Percentiles rank a stretch among this genome's conserved stretches.
These are phyloP conservation scores for Tuber brumale DNA, from an alignment of 495 filamentous ascomycete species.

Conservation along the genomic window DNA sequence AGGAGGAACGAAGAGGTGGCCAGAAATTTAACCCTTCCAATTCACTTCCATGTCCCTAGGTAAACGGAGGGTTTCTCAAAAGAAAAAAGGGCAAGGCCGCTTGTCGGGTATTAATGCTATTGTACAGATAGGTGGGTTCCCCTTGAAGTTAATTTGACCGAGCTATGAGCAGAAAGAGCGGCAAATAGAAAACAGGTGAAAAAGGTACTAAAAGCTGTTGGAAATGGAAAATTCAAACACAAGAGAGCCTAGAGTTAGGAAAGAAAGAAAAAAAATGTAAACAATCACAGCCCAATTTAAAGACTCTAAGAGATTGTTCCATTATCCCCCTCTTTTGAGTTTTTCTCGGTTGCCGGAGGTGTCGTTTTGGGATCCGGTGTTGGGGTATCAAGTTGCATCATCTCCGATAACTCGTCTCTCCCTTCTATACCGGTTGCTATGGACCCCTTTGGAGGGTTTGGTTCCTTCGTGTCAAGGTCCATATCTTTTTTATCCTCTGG, in stretches of 20 bases:
- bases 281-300: not conserved
- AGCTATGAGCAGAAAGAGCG: not conserved
- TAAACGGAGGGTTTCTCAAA: not conserved
- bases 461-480: constrained; percentile 11
- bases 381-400: constrained; percentile 1
- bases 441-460: not conserved
- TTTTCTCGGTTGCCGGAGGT: not conserved
- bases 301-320: not conserved
- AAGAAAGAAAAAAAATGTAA: not conserved
- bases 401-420: not conserved
- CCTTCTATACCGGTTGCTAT: not conserved
- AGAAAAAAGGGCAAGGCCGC: not conserved
- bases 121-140: not conserved
- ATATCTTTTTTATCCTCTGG: constrained; percentile 23
- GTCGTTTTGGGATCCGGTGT: not conserved
- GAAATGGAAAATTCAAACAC: not conserved
- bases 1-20: not conserved
- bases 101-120: not conserved
- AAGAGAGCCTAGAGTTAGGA: not conserved
- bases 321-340: not conserved
- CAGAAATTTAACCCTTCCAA: not conserved
- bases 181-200: not conserved
- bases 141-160: not conserved
- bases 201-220: not conserved
- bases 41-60: not conserved